These are phyloP conservation scores for Tephrocybe rancida DNA, from an alignment of 768 basidiomycete genomes.

Conservation along the genomic window DNA sequence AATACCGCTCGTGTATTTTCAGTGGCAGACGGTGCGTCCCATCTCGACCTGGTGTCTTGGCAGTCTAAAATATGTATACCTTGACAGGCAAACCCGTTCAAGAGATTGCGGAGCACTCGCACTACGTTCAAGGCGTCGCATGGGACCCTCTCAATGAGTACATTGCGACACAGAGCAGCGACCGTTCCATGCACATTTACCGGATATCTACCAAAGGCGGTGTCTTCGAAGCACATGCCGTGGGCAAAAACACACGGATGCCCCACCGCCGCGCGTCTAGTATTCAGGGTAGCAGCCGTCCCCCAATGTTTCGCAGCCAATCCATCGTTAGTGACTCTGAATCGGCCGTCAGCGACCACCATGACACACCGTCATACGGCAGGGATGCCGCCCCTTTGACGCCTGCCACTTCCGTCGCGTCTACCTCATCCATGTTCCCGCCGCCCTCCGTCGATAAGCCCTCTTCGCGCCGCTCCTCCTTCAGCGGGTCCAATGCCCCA, in stretches of 20 bases:
- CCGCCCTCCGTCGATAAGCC: conserved; percentile 65
- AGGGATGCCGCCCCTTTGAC: conserved; percentile 51
- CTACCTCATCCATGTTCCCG: conserved; percentile 71
- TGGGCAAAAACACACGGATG: conserved; percentile 87
- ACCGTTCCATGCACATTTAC: conserved; percentile 96
- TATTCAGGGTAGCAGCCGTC: conserved; percentile 51
- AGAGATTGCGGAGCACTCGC: conserved; percentile 91
- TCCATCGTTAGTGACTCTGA: conserved; percentile 81
- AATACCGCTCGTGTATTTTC: conserved; percentile 89
- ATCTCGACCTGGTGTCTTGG: neutral
- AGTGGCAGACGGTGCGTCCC: conserved; percentile 63
- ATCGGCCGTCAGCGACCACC: conserved; percentile 49
- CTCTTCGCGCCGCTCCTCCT: conserved; percentile 64
- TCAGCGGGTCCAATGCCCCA: conserved; percentile 83
- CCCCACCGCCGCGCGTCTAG: conserved; percentile 71
- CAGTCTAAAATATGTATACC: conserved; percentile 7
- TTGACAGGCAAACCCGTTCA: conserved; percentile 78
- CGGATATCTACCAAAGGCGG: conserved; percentile 78
- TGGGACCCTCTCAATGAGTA: conserved; percentile 99
- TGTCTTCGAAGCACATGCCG: conserved; percentile 85
- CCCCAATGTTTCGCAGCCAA: conserved; percentile 64
- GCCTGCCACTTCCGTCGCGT: conserved; percentile 68
- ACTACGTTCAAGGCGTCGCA: conserved; percentile 98
- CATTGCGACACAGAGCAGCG: conserved; percentile 96
- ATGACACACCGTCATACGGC: conserved; percentile 33